Base-by-base conservation (phyloP, 768 basidiomycete genomes). In the Hebeloma cylindrosporum region DNA sequence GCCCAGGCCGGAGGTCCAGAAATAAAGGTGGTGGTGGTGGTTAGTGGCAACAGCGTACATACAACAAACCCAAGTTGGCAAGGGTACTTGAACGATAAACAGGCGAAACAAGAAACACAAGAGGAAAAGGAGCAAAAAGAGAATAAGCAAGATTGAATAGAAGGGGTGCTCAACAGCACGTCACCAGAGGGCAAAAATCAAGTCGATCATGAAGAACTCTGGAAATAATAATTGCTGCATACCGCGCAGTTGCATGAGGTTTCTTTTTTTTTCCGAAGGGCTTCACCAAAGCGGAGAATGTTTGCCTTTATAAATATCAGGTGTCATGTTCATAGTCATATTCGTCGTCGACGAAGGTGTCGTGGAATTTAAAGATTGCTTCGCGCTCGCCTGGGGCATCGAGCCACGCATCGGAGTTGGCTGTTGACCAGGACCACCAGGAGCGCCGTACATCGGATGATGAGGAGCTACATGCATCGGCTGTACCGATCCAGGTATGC, bases 401-500 rank as follows among this genome's bases (percentile, higher is more conserved):
- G n/a, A 31, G 13, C 21, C 13, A 7, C 43, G 30, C 22, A 44
- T 45, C 38, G 45, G n/a, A 17, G 42, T n/a, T 16, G 51, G 50
- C 21, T n/a, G n/a, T n/a, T n/a, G n/a, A 34, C 26, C 33, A 45
- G 29, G 26, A 21, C 43, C 4, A n/a, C n/a, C n/a, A n/a, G 35
- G 36, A 22, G 34, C 27, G 5, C 36, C 47, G 13, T 31, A n/a
- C 30, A 49, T 38, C 25, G 40, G 6, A 23, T 39, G 40, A 3
- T 40, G 20, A 32, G 30, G 40, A 17, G 42, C 3, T 9, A 38
- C 45, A 7, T 52, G 51, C 39, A 52, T 40, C 5, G 52, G 33
- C 41, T 60, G 52, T 8, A 49, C 54, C 26, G n/a, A n/a, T n/a
- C n/a, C n/a, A n/a, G n/a, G n/a, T n/a, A 59, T 32, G 13, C 58